These are phyloP conservation scores for Cytidiella melzeri DNA, from an alignment of 768 basidiomycete genomes.

Conservation along the genomic window DNA sequence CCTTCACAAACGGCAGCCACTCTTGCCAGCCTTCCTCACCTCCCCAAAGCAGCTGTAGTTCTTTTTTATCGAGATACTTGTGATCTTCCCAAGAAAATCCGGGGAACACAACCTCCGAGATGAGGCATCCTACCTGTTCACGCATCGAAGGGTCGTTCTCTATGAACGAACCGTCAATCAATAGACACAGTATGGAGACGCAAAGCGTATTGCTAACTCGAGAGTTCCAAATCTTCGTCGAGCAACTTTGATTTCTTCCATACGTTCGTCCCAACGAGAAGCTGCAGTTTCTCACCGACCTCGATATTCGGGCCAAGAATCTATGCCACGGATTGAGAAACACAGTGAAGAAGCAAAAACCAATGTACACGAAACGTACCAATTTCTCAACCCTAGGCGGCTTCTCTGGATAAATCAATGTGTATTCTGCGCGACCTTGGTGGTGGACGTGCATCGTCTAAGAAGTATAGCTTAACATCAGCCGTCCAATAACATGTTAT, in stretches of 20 bases:
- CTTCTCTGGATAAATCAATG: conserved; percentile 33
- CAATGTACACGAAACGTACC: conserved; percentile 14
- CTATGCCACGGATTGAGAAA: conserved; percentile 11
- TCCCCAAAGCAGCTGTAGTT: conserved; percentile 30
- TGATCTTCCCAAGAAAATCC: conserved; percentile 52
- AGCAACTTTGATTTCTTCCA: conserved; percentile 56
- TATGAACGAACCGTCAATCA: no score
- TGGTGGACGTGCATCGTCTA: conserved; percentile 50
- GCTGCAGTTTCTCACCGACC: conserved; percentile 39
- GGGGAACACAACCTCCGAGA: conserved; percentile 56
- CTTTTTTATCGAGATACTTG: conserved; percentile 32
- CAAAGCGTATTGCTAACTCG: no score
- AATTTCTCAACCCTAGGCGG: conserved; percentile 31
- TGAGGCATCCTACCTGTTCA: conserved; percentile 41
- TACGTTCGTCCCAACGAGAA: conserved; percentile 44
- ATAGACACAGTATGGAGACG: no score
- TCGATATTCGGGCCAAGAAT: conserved; percentile 35
- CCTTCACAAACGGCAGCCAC: conserved; percentile 17
- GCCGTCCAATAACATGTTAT: neutral
- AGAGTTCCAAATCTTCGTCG: conserved; percentile 24
- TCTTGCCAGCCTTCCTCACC: conserved; percentile 23
- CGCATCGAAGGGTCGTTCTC: conserved; percentile 28
- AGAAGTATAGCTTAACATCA: neutral
- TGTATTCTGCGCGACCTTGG: conserved; percentile 45
- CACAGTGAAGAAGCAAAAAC: no score